Conservation (phyloP, 116 monocot species). For the Thalassia testudinum region DNA sequence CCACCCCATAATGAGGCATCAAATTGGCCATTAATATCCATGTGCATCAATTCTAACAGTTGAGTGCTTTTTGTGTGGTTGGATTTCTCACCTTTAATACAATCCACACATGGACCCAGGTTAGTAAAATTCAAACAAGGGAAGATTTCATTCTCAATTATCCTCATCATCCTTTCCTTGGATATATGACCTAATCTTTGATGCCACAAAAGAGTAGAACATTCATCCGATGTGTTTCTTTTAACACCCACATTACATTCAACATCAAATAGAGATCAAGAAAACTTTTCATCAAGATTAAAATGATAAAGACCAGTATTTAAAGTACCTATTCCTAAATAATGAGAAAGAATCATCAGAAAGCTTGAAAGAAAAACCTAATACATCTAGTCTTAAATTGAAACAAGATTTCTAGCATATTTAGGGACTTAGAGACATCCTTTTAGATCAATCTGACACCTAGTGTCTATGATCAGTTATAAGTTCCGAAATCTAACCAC, state of each 20-base stretch:
- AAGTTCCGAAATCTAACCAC: background rate
- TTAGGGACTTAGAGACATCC: background rate
- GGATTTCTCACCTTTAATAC: background rate
- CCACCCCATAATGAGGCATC: background rate
- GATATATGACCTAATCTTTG: background rate
- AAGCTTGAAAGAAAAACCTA: too few relatives aligned
- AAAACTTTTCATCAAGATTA: background rate
- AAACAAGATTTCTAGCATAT: background rate
- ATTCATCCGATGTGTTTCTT: background rate
- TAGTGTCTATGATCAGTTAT: background rate
- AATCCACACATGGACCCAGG: background rate
- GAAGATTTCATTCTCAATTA: background rate
- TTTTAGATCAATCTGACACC: background rate
- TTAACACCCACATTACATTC: too few relatives aligned
- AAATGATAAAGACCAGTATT: background rate
- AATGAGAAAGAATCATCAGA: too few relatives aligned
- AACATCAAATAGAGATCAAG: background rate
- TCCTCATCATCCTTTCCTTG: background rate
- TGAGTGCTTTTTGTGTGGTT: background rate
- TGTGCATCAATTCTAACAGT: too few relatives aligned
- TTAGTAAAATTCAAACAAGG: background rate
- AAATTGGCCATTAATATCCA: background rate
- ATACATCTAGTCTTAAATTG: too few relatives aligned
- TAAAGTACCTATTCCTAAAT: background rate
- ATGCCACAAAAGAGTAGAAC: background rate